A percentile compares a stretch with the other conserved stretches of the same genome.
Evolutionary conservation across 345 rosid species (phyloP).

Genomic region (Acer yangbiense): DNA sequence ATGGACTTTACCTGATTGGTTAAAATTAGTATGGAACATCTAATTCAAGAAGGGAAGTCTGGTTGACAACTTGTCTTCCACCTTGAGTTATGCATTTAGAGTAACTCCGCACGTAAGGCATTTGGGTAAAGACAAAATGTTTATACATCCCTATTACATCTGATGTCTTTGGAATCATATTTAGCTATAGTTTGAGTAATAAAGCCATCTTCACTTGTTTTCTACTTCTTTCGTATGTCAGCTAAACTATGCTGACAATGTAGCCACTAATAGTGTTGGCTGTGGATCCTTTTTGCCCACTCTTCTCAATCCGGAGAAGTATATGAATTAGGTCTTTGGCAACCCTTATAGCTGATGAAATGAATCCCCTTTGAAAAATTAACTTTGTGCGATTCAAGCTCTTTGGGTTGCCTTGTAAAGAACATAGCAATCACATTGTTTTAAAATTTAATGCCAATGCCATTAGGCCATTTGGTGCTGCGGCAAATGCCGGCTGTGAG

Average conservation of each 20-base stretch:
- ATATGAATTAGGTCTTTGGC: background rate
- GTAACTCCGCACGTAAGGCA: too few relatives aligned
- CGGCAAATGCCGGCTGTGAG: background rate
- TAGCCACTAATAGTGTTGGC: background rate
- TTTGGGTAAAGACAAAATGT: too few relatives aligned
- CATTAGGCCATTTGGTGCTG: background rate
- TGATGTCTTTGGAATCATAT: too few relatives aligned
- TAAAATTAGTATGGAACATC: background rate
- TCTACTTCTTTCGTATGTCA: too few relatives aligned
- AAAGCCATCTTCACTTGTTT: too few relatives aligned
- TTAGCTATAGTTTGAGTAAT: too few relatives aligned
- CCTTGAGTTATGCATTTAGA: conserved; percentile 6
- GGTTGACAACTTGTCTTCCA: background rate
- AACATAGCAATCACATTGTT: background rate
- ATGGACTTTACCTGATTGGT: background rate
- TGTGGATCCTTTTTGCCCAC: background rate
- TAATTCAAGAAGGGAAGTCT: conserved; percentile 5
- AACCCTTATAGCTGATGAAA: background rate
- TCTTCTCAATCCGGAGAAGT: background rate
- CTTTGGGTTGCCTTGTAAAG: background rate
- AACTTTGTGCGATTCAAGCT: background rate
- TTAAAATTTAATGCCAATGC: background rate
- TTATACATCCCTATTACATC: too few relatives aligned
- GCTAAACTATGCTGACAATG: background rate
- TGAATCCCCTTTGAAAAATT: background rate